Evolutionary conservation across 345 rosid species (phyloP).

Genomic region (Crucihimalaya himalaica): DNA sequence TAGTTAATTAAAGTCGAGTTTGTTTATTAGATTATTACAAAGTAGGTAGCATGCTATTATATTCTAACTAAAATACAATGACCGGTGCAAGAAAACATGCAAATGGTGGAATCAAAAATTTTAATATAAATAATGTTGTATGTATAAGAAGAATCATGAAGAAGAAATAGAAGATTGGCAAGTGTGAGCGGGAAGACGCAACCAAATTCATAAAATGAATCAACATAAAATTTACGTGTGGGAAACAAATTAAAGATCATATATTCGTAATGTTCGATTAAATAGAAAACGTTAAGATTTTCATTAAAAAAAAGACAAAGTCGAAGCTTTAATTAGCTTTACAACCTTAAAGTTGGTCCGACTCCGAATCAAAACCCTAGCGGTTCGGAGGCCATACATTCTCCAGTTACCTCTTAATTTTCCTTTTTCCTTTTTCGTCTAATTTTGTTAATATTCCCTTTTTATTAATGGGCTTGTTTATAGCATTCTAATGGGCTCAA

Average conservation of each 20-base stretch:
- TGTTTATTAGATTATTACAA: slow-evolving; percentile 6
- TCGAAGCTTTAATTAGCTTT: slow-evolving; percentile 26
- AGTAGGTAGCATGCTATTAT: slow-evolving; percentile 30
- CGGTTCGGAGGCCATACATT: slow-evolving; percentile 11
- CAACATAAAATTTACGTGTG: not conserved
- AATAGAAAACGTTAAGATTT: not conserved
- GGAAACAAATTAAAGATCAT: slow-evolving; percentile 12
- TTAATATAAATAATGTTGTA: not conserved
- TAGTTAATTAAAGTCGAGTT: slow-evolving; percentile 23
- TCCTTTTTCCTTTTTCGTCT: not conserved
- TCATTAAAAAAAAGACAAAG: not conserved
- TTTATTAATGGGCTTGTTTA: no score
- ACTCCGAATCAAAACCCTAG: slow-evolving; percentile 30
- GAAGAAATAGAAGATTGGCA: slow-evolving; percentile 2
- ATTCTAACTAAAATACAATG: not conserved
- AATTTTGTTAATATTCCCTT: not conserved
- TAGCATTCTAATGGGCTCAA: no score
- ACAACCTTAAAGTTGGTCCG: slow-evolving; percentile 37
- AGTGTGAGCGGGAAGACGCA: slow-evolving; percentile 3
- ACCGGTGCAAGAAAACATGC: slow-evolving; percentile 28
- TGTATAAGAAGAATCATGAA: not conserved
- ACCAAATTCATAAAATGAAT: not conserved
- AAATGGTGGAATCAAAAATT: not conserved
- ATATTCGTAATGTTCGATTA: not conserved
- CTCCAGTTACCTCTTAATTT: not conserved